phyloP scores from a whole-genome alignment of 257 asterid species.

The Solanum acaule region DNA sequence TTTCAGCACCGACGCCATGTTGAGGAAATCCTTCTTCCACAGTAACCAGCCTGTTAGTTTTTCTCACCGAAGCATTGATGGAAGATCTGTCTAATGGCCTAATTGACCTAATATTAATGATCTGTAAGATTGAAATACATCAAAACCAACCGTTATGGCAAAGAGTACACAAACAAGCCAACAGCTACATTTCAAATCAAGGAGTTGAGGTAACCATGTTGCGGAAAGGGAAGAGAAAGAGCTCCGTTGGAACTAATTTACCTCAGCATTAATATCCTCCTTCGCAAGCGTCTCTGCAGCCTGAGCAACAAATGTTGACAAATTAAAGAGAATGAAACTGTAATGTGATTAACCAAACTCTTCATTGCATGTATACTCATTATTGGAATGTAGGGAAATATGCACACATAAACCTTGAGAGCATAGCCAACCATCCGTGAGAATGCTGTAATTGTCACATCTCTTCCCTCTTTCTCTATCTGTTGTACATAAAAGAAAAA shows the following conservation, averaged over 20 bases:
- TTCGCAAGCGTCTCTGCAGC: conserved; percentile 73
- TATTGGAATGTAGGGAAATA: neutral
- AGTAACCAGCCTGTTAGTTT: conserved; percentile 76
- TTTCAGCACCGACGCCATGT: conserved; percentile 88
- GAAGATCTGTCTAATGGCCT: conserved; percentile 80
- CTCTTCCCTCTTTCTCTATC: conserved; percentile 36
- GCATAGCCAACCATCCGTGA: conserved; percentile 48
- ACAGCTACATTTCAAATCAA: neutral
- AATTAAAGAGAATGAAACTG: neutral
- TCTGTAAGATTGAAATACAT: conserved; percentile 16
- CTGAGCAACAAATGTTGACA: conserved; percentile 11
- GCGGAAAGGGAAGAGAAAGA: neutral
- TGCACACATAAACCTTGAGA: conserved; percentile 26
- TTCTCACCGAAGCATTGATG: conserved; percentile 68
- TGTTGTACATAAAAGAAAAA: conserved; percentile 1
- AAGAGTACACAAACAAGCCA: neutral
- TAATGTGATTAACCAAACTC: neutral
- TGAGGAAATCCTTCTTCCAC: conserved; percentile 85
- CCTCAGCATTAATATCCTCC: conserved; percentile 81
- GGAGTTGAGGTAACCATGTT: neutral
- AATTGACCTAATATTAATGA: conserved; percentile 72
- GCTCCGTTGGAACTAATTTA: conserved; percentile 7
- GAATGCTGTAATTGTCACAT: conserved; percentile 32
- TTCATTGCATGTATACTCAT: neutral
- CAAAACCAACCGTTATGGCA: neutral